Evolutionary conservation across 2,329 filamentous ascomycete genomes (phyloP).

Genomic region (Ophiostoma perfectum): DNA sequence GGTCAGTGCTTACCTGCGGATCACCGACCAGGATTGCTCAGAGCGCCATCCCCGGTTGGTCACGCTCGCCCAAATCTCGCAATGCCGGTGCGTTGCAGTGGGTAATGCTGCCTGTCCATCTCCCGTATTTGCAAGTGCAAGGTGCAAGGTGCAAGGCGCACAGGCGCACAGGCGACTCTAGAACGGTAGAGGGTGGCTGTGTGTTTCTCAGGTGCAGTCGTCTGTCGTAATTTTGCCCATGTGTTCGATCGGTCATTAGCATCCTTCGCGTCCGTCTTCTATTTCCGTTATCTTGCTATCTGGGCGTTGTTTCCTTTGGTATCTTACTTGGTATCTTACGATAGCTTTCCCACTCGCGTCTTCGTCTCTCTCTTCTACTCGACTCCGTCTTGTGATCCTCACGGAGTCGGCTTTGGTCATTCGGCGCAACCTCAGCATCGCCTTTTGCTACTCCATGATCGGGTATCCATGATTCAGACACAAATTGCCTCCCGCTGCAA

Average conservation of each 20-base stretch:
- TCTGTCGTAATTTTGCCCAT: too few relatives aligned
- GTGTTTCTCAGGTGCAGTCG: not conserved
- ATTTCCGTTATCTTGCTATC: not conserved
- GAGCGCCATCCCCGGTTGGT: conserved; percentile 13
- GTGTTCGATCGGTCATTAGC: too few relatives aligned
- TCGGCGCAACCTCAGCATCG: not conserved
- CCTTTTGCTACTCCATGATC: not conserved
- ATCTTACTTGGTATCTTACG: not conserved
- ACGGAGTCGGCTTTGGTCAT: not conserved
- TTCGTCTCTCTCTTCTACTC: not conserved
- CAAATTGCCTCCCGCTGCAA: not conserved
- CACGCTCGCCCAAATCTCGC: conserved; percentile 18
- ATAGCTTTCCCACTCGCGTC: too few relatives aligned
- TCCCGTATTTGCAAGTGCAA: not conserved
- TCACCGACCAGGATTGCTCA: conserved; percentile 20
- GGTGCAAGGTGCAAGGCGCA: not conserved
- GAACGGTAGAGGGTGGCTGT: not conserved
- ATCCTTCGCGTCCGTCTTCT: not conserved
- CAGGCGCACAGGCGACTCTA: not conserved
- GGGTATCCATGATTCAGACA: not conserved
- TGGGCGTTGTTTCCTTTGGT: not conserved
- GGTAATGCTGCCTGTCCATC: conserved; percentile 10
- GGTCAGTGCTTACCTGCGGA: conserved; percentile 18
- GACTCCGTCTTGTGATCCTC: not conserved
- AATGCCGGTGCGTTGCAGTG: conserved; percentile 17